Evolutionary conservation across 768 basidiomycete genomes (phyloP), one percentile per base, ranked within the genome.

Genomic region (Nevesoporus exiguus): DNA sequence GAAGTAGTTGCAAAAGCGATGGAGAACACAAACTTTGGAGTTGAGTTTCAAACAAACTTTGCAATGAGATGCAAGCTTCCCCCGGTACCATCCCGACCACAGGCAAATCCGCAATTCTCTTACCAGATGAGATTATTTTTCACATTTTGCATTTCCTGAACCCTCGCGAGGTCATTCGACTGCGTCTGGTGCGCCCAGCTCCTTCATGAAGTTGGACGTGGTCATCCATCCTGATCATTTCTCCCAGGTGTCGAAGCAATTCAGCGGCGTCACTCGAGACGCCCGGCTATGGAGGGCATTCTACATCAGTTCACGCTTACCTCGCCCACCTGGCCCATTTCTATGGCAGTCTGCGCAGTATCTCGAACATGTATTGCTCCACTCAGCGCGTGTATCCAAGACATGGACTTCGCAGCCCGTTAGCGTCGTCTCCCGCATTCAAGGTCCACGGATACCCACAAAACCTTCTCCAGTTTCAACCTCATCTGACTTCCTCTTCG

Each of bases 241-340:
- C n/a, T 41, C 3, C 21, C 8, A 63, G 64, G 61, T 65, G 8
- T 65, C 61, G 24, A 65, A 40, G 41, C 56, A 58, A 34, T 57
- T 60, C 52, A 39, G 53, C 41, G 19, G 29, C 17, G 37, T 64
- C 54, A 56, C 57, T 31, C 47, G 45, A n/a, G 63, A 64, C 43
- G 52, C 51, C 14, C 51, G 54, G 1, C 34, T 64, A 3, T 64
- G 63, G 63, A 59, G 57, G 41, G 8, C 45, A n/a, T 41, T 64
- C 5, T 64, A 64, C 29, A 17, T 52, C 43, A 53, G 31, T 10
- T 62, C 63, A 25, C 17, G 41, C 33, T 37, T 64, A 19, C 60
- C 55, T 30, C 63, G 63, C 5, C 63, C 63, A 15, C 47, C 60
- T n/a, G 63, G 63, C 10, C 63, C 63, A n/a, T 63, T 64, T 14